phyloP scores from a whole-genome alignment of 495 filamentous ascomycete species.

The Trichoderma virens region DNA sequence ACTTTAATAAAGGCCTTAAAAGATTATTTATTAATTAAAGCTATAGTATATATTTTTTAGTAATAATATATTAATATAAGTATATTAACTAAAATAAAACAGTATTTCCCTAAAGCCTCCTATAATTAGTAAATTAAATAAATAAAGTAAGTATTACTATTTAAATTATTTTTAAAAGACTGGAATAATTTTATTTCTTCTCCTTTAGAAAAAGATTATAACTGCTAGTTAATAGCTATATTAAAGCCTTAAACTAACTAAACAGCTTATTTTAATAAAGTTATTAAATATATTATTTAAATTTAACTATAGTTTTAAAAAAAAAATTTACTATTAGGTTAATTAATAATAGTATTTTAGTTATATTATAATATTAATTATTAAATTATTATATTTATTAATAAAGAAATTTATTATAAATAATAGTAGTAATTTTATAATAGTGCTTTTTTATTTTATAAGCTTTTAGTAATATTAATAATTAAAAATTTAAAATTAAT shows the following conservation, averaged over 20 bases:
- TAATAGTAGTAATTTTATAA: background rate
- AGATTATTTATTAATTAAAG: background rate
- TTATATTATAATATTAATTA: background rate
- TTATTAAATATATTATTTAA: background rate
- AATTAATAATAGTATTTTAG: background rate
- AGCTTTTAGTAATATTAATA: background rate
- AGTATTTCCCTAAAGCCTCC: background rate
- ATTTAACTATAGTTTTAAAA: background rate
- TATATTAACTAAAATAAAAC: background rate
- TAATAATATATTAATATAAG: background rate
- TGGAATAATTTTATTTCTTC: too few relatives aligned
- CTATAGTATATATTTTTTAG: background rate
- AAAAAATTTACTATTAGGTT: background rate
- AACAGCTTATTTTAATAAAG: background rate
- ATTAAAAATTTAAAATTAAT: background rate
- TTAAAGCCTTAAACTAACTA: too few relatives aligned
- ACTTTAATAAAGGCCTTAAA: slow-evolving; percentile 6
- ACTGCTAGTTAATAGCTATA: too few relatives aligned
- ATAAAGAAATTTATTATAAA: background rate
- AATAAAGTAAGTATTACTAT: background rate
- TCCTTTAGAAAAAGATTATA: too few relatives aligned
- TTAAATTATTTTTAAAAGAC: background rate
- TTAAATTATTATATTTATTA: background rate
- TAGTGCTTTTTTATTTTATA: background rate
- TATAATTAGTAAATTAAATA: background rate